Percentiles rank a stretch among this genome's conserved stretches.
These are phyloP conservation scores for Helianthus annuus DNA, from an alignment of 129 eudicot species.

Conservation along the genomic window DNA sequence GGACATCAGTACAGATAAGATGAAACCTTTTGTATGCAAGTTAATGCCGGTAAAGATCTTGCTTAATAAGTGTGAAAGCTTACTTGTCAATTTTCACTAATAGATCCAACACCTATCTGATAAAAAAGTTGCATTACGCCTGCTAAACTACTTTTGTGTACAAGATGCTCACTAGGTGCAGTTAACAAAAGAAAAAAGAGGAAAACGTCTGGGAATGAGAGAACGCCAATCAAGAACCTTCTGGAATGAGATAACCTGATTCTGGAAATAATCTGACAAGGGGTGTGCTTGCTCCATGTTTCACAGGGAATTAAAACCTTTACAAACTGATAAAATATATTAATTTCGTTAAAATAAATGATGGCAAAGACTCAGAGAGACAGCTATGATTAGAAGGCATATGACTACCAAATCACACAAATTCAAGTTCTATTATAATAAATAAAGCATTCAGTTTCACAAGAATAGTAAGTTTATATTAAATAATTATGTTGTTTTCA, in stretches of 20 bases:
- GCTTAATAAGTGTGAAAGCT: constrained; percentile 31
- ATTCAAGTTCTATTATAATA: neutral
- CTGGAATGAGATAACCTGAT: constrained; percentile 57
- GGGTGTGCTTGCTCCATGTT: constrained; percentile 81
- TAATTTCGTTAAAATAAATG: neutral
- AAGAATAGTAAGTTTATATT: neutral
- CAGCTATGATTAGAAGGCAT: neutral
- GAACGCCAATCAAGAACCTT: constrained; percentile 91
- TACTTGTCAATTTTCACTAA: constrained; percentile 64
- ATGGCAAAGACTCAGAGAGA: neutral
- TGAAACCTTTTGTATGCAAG: constrained; percentile 11
- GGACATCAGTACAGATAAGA: constrained; percentile 29
- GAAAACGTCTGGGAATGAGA: constrained; percentile 64
- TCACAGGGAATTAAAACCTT: constrained; percentile 45
- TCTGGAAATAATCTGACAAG: constrained; percentile 71
- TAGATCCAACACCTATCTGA: constrained; percentile 66
- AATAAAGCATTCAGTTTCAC: neutral
- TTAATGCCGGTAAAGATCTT: neutral
- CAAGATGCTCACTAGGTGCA: constrained; percentile 80
- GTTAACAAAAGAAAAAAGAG: constrained; percentile 81
- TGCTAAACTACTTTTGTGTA: constrained; percentile 51
- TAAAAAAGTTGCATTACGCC: constrained; percentile 62
- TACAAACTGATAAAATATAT: constrained; percentile 24
- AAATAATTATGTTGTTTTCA: neutral
- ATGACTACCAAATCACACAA: neutral